Base-by-base conservation (phyloP, 192 early-diverging fungal species). In the Umbelopsis vinacea region DNA sequence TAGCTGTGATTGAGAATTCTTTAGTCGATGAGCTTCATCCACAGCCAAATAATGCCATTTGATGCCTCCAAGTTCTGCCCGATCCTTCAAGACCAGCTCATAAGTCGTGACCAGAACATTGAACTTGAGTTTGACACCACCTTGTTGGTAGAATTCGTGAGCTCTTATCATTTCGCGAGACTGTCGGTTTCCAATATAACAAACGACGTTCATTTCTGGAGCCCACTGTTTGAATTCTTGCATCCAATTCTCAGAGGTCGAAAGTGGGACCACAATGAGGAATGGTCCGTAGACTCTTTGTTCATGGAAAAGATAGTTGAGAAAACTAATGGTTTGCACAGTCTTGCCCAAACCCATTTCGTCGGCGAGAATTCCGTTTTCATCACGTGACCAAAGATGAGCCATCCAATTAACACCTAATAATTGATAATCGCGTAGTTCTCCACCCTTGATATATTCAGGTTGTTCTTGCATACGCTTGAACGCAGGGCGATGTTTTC, bases 261-360 rank as follows among this genome's bases (percentile, higher is more conserved):
- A 96, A 46, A 97, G 85, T 19, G 97, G 97, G 0, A 97, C 96
- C 0, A 97, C 96, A 4, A 98, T 92, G 60, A 98, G 76, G 79
- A 92, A 95, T n/a, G 97, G 97, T 7, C 97, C 97, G 71, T 91
- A 96, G 11, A 96, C 81, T 46, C 93, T 76, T 75, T 90, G 86
- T 17, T 85, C 83, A 78, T 97, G 91, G 79, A 95, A 94, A 15
- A 98, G 79, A 68, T 95, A 97, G 26, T 89, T 91, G 29, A 97
- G 83, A 72, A 97, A 94, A 37, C 93, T 93, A 66, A 97, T 95
- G 6, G 93, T 95, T 82, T 98, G 97, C 9, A 98, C 86, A 0
- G 97, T 97, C 84, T 98, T 98, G 10, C 97, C 97, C n/a, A 96
- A 83, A 29, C 94, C 90, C 93, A 90, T 88, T 82, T 97, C 96